Evolutionary conservation across 768 basidiomycete species (phyloP), one percentile per base, ranked within the genome.

Genomic region (Rubroboletus pulcherrimus): DNA sequence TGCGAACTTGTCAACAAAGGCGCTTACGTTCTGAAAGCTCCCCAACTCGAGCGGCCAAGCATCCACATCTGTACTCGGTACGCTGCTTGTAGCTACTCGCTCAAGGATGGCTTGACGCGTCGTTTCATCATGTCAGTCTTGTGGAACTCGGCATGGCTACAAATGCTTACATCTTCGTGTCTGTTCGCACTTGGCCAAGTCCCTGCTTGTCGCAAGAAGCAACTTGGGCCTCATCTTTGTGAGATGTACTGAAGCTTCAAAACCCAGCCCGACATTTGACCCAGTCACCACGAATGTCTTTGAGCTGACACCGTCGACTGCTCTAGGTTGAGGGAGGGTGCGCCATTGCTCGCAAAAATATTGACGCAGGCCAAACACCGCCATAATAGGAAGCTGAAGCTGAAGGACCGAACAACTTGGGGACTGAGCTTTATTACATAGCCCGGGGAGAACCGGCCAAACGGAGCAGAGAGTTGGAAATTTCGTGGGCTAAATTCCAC

Each of bases 261-360:
- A 58, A 24, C 65, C 71, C 19, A 71, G 47, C 30, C 66, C 84
- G 24, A 71, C 71, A 58, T 85, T 85, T 3, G 81, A 79, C 7
- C 77, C 78, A 29, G 75, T 71, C 24, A 85, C 74, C 21, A 83
- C 50, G n/a, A 83, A 71, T 7, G 77, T 79, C 61, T 78, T 80
- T 7, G 76, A 77, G 10, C 64, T 61, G 21, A 83, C 67, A 55
- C 79, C 74, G 0, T 61, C 69, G 3, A 55, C 38, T 31, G 41
- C 30, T 40, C 19, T 43, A 15, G 55, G 41, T n/a, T 17, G 49
- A 24, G 66, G 71, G 24, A 66, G 50, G 14, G 53, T 24, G n/a
- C 41, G 40, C 58, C 64, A 45, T 58, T 73, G 71, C 11, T 66
- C 64, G 14, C 60, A 57, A 19, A 68, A 21, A 30, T 62, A 71